Conservation (phyloP, 768 basidiomycete genomes). For the Calocybe indica region DNA sequence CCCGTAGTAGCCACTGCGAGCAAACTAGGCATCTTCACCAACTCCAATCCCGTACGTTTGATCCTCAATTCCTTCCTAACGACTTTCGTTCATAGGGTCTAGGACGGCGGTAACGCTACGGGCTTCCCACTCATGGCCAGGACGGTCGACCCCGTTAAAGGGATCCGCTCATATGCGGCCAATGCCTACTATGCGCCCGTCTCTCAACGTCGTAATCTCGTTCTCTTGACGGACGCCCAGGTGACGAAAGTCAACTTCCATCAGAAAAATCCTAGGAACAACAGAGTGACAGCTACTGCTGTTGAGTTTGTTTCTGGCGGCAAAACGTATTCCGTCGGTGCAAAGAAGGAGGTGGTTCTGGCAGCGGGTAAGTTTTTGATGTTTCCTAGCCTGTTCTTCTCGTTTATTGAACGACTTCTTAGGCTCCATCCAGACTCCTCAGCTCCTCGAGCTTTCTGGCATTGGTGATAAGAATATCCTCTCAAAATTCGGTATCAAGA, state of each 20-base stretch:
- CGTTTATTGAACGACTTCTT: too few relatives aligned
- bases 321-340: slow-evolving; percentile 25
- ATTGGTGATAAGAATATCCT: slow-evolving; percentile 37
- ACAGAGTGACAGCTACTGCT: slow-evolving; percentile 28
- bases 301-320: slow-evolving; percentile 31
- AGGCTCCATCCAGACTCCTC: slow-evolving; percentile 13
- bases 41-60: slow-evolving; percentile 5
- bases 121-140: slow-evolving; percentile 6
- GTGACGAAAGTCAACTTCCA: neutral
- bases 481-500: slow-evolving; percentile 27
- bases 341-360: slow-evolving; percentile 43
- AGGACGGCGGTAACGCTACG: slow-evolving; percentile 6
- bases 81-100: too few relatives aligned
- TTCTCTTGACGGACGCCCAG: neutral
- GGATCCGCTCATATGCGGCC: neutral
- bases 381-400: too few relatives aligned
- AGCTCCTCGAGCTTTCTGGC: slow-evolving; percentile 38
- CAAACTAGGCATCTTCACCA: slow-evolving; percentile 8
- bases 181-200: neutral
- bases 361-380: slow-evolving; percentile 16
- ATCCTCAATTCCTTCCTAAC: too few relatives aligned
- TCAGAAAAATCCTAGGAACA: neutral
- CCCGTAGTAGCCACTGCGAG: slow-evolving; percentile 4
- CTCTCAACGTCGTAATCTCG: neutral
- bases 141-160: neutral